Percentiles rank a stretch among this genome's conserved stretches.
Evolutionary conservation across 176 grass and related monocot genomes (phyloP).

Genomic region (Thalia dealbata): DNA sequence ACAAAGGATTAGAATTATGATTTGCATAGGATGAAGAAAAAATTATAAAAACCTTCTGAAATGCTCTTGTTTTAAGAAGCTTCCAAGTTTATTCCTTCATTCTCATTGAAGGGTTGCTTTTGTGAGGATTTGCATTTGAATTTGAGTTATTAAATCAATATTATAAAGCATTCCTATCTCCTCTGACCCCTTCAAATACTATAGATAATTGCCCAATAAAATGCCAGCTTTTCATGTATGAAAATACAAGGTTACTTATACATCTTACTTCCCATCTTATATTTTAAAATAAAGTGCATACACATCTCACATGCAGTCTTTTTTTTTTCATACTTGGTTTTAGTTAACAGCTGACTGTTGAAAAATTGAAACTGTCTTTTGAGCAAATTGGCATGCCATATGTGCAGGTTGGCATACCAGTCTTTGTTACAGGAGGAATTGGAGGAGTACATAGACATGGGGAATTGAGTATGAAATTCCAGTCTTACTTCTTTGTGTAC

Average conservation of each 20-base stretch:
- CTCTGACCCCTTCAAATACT: neutral
- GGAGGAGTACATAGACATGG: constrained; percentile 84
- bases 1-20: neutral
- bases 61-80: neutral
- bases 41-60: neutral
- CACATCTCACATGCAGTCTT: no score
- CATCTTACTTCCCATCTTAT: no score
- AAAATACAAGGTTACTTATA: no score
- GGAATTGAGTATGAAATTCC: constrained; percentile 67
- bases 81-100: neutral
- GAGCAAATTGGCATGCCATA: neutral
- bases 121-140: neutral
- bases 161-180: neutral
- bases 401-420: constrained; percentile 72
- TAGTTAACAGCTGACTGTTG: neutral
- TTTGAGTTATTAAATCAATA: neutral
- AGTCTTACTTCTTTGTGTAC: neutral
- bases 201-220: neutral
- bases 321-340: neutral
- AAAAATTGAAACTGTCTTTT: neutral
- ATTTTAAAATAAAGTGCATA: no score
- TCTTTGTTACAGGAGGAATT: constrained; percentile 81
- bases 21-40: neutral
- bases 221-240: neutral
- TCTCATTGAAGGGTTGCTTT: neutral